phyloP scores from a whole-genome alignment of 371 early-diverging fungal genomes.

The Synchytrium microbalum region DNA sequence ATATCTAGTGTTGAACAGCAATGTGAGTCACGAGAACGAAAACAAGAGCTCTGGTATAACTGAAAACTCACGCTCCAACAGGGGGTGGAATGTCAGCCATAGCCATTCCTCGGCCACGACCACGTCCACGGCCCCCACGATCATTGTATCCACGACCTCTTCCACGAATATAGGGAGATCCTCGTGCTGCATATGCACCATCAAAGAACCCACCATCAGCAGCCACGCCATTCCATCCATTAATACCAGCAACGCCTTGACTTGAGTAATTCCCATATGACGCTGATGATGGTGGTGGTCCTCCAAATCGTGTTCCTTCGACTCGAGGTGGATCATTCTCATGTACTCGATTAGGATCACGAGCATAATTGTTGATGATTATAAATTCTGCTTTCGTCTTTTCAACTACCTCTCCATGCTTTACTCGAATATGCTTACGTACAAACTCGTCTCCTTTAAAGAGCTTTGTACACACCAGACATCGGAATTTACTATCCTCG shows the following conservation, averaged over 20 bases:
- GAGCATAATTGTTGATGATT: conserved; percentile 80
- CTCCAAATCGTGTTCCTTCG: conserved; percentile 14
- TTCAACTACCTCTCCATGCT: conserved; percentile 72
- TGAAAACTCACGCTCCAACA: conserved; percentile 1
- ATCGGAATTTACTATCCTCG: conserved; percentile 78
- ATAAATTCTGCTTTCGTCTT: conserved; percentile 49
- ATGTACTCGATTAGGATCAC: conserved; percentile 48
- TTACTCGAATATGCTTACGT: conserved; percentile 74
- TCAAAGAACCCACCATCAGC: conserved; percentile 19
- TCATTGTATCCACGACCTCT: conserved; percentile 7
- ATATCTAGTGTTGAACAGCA: conserved; percentile 16
- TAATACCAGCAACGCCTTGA: not conserved
- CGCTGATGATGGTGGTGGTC: conserved; percentile 25
- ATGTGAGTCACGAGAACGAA: not conserved
- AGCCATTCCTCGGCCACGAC: conserved; percentile 9
- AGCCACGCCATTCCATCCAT: conserved; percentile 21
- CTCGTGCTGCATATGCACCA: conserved; percentile 24
- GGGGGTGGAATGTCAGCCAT: conserved; percentile 6
- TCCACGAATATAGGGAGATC: conserved; percentile 22
- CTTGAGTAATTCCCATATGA: conserved; percentile 19
- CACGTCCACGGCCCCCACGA: conserved; percentile 10
- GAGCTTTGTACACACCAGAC: conserved; percentile 75
- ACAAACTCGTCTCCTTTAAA: conserved; percentile 92
- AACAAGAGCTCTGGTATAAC: not conserved
- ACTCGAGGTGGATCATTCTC: conserved; percentile 11